Percentiles rank a stretch among this genome's conserved stretches.
phyloP scores from a whole-genome alignment of 2,329 filamentous ascomycete genomes.

The Paraphoma chrysanthemicola region DNA sequence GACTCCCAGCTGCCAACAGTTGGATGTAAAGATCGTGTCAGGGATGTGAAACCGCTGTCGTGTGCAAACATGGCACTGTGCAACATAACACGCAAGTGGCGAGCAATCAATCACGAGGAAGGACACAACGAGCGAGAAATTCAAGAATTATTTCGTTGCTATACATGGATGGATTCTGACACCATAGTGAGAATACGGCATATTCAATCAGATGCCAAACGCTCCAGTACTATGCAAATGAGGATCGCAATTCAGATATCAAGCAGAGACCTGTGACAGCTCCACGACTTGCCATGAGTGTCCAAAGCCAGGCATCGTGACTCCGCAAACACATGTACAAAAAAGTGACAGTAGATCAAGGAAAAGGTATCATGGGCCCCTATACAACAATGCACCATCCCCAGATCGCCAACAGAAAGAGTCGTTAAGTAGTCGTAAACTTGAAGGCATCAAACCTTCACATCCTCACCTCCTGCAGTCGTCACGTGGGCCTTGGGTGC shows the following conservation, averaged over 20 bases:
- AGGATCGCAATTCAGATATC: constrained; percentile 20
- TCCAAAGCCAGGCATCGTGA: constrained; percentile 22
- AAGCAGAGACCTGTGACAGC: constrained; percentile 25
- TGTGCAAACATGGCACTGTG: constrained; percentile 8
- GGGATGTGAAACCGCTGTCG: constrained; percentile 9
- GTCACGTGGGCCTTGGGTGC: constrained; percentile 34
- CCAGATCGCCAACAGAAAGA: constrained; percentile 13
- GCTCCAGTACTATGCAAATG: constrained; percentile 12
- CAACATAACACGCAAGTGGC: constrained; percentile 9
- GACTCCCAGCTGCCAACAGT: not conserved
- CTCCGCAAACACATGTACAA: constrained; percentile 32
- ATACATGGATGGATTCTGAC: not conserved
- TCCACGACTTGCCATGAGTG: constrained; percentile 11
- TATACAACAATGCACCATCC: constrained; percentile 11
- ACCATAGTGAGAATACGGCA: not conserved
- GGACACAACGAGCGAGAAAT: constrained; percentile 3
- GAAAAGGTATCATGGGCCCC: constrained; percentile 28
- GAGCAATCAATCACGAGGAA: constrained; percentile 9
- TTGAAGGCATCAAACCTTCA: constrained; percentile 34
- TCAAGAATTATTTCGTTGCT: not conserved
- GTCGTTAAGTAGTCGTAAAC: constrained; percentile 9
- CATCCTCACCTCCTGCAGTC: constrained; percentile 20
- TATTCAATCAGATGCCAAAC: not conserved
- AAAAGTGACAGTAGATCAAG: constrained; percentile 13
- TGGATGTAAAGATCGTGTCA: not conserved